Base-by-base conservation (phyloP, 805 yeast species). In the Candida easanensis region DNA sequence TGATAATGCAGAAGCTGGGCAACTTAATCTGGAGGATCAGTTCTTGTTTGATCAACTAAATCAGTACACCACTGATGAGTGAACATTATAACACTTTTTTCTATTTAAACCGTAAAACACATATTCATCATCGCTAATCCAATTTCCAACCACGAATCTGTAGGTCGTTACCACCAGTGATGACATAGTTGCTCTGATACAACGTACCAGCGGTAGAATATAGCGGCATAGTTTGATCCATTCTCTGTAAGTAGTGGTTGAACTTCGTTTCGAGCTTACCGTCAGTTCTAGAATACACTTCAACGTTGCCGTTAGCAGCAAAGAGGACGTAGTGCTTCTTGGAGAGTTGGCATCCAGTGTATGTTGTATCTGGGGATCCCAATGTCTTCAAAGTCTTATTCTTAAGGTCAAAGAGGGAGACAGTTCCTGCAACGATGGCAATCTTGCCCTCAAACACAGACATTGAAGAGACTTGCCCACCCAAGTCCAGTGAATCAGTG, bases 151-250 rank as follows among this genome's bases (percentile, higher is more conserved):
- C 46, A 37, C 42, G 41, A 6, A 46, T 36, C 14, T 33, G 36
- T 30, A 35, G 38, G 35, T 46, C 50, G 3, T 36, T 45, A 30
- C 50, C 50, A n/a, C 50, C 47, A 15, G 50, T 42, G 41, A 46
- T 43, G 30, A 46, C 31, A 18, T 42, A 40, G 13, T 39, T 37
- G 7, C 19, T 46, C 31, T 42, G 33, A 27, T 46, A 46, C 5
- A 33, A 16, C 4, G 30, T 28, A 6, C 45, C 45, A 5, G 31
- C 35, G 15, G 22, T 23, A 11, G 33, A 8, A 5, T 21, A 21
- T 2, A 20, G 28, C 19, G 36, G 8, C 9, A 4, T 17, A 17
- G 19, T 11, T 3, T 20, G 15, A 31, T 32, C 43, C 35, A 36
- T 20, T 4, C 17, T 19, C 9, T 36, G 41, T 9, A 30, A 11